Evolutionary conservation across 768 basidiomycete genomes (phyloP), one percentile per base, ranked within the genome.

Genomic region (Pulveroboletus frians): DNA sequence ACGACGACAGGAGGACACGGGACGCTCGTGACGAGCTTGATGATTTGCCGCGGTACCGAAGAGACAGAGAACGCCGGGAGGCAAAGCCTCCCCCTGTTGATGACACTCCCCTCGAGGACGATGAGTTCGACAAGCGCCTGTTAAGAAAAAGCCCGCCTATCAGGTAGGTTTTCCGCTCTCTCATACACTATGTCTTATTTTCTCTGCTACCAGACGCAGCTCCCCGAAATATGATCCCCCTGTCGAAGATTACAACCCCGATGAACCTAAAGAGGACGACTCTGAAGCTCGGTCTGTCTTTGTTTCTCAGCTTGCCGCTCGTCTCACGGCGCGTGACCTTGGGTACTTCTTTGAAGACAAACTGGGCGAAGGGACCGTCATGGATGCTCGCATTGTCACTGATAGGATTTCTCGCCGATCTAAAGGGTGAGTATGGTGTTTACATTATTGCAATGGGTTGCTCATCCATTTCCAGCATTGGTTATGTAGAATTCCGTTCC

Each of bases 281-380:
- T 93, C 92, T 48, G 96, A 98, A 82, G 87, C 91, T 64, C 88
- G 96, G 69, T 97, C 96, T 61, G 92, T 97, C 58, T 98, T 98
- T 72, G 92, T 96, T 66, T 95, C 94, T 61, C 96, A 98, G 73
- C 84, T 99, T 66, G 92, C 96, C 61, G 92, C 93, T 53, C 86
- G 92, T 64, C 82, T 98, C 67, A 97, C 94, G 51, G 92, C 94
- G 60, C 84, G 92, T 67, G 96, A 99, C 74, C 76, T 99, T 71
- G 94, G 94, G 57, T 90, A 93, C 72, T 99, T 99, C 76, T 98
- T 99, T 65, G 95, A 98, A 75, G 89, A 95, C 66, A 91, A 94
- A 67, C 77, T 97, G 39, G 95, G 94, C 18, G 89, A 92, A 72
- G 85, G 86, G 32, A 83, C 88, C 17, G 96, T 99, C 7, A 85